Percentiles rank a stretch among this genome's conserved stretches.
Evolutionary conservation across 352 stramenopile species (phyloP).

Genomic region (Globisporangium echinulatum): DNA sequence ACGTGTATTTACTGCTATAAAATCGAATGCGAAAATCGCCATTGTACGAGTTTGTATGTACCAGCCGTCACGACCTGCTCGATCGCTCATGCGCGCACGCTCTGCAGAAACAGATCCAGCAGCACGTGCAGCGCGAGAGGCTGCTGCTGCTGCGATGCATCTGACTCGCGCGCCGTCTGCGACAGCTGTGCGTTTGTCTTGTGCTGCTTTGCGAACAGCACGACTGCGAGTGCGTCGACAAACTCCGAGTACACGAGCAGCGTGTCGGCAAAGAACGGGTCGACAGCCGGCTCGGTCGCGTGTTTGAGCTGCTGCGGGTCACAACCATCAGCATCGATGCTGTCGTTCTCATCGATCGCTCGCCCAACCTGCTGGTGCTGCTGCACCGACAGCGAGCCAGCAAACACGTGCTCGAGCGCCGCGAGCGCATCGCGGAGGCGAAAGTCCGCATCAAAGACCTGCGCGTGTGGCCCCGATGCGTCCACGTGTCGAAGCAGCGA

Average conservation of each 20-base stretch:
- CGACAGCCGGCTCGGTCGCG: slow-evolving; percentile 8
- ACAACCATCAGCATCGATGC: background rate
- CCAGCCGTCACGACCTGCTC: too few species aligned
- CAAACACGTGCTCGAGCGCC: slow-evolving; percentile 12
- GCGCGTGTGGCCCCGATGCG: background rate
- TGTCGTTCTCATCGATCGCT: too few species aligned
- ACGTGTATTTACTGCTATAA: too few species aligned
- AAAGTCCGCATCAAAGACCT: slow-evolving; percentile 11
- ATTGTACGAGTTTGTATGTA: too few species aligned
- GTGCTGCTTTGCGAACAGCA: slow-evolving; percentile 42
- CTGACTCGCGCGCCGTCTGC: background rate
- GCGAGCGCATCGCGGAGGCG: slow-evolving; percentile 15
- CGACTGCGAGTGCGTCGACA: slow-evolving; percentile 38
- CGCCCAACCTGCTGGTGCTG: background rate
- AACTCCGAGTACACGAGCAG: slow-evolving; percentile 54
- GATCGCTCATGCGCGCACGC: background rate
- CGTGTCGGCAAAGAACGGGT: slow-evolving; percentile 48
- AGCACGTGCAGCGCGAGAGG: slow-evolving; percentile 31
- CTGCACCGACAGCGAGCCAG: background rate
- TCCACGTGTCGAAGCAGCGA: slow-evolving; percentile 9
- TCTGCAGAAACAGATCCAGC: slow-evolving; percentile 39
- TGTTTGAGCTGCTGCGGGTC: background rate
- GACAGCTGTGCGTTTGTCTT: background rate
- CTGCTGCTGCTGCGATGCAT: slow-evolving; percentile 10
- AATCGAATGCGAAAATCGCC: too few species aligned